Percentiles rank a stretch among this genome's conserved stretches.
Evolutionary conservation across 176 grass and related monocot species (phyloP).

Genomic region (Poa pratensis): DNA sequence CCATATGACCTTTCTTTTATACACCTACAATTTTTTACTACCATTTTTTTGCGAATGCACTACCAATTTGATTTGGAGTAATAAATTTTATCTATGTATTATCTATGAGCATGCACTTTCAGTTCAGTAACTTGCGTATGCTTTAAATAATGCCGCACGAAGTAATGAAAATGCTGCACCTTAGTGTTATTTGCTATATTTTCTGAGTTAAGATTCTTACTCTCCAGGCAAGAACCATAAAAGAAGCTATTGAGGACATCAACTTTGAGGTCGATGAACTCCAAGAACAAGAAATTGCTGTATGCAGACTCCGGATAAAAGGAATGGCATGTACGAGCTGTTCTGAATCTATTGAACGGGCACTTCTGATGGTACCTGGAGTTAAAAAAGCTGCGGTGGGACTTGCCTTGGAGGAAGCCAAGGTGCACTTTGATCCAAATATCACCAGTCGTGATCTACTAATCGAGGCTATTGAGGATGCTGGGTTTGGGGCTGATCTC

Average conservation of each 20-base stretch:
- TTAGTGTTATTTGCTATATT: slow-evolving; percentile 20
- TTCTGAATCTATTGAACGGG: slow-evolving; percentile 87
- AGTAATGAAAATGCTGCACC: not conserved
- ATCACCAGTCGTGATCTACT: slow-evolving; percentile 61
- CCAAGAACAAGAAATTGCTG: slow-evolving; percentile 83
- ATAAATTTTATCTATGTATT: slow-evolving; percentile 15
- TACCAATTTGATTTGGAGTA: slow-evolving; percentile 20
- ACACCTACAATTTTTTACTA: not conserved
- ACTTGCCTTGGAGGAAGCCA: slow-evolving; percentile 95
- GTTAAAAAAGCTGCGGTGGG: slow-evolving; percentile 95
- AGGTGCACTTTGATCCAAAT: slow-evolving; percentile 93
- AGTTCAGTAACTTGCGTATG: slow-evolving; percentile 17
- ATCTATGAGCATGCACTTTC: not conserved
- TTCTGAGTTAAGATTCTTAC: slow-evolving; percentile 29
- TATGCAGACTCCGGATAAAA: slow-evolving; percentile 93
- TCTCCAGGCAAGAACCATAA: slow-evolving; percentile 72
- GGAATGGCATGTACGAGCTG: slow-evolving; percentile 99
- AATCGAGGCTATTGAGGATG: slow-evolving; percentile 90
- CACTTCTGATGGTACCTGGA: slow-evolving; percentile 82
- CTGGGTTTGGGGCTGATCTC: slow-evolving; percentile 91
- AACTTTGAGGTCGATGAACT: slow-evolving; percentile 75
- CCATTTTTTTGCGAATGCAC: not conserved
- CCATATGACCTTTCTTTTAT: not conserved
- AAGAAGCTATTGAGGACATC: slow-evolving; percentile 76
- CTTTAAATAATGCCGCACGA: not conserved